These are phyloP conservation scores for Fragaria iinumae DNA, from an alignment of 306 rosid species.

Conservation along the genomic window DNA sequence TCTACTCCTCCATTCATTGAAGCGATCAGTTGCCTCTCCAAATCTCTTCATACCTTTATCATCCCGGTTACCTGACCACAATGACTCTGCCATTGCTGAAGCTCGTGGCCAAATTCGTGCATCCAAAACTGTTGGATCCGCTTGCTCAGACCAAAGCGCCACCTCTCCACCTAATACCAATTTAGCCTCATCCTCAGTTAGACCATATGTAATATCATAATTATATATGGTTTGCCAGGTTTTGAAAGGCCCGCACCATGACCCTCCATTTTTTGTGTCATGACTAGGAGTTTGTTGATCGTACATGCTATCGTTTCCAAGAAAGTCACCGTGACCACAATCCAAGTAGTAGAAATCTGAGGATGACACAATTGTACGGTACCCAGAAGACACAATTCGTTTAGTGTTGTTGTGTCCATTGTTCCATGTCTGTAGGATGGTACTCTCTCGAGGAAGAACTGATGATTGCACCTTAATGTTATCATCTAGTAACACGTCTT, in stretches of 20 bases:
- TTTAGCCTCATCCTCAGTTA: constrained; percentile 64
- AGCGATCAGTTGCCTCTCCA: constrained; percentile 71
- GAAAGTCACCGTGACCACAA: constrained; percentile 77
- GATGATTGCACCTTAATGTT: constrained; percentile 40
- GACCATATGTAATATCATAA: constrained; percentile 64
- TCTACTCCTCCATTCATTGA: constrained; percentile 85
- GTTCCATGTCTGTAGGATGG: constrained; percentile 84
- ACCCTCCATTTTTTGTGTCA: constrained; percentile 48
- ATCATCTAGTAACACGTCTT: constrained; percentile 58
- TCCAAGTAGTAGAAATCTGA: constrained; percentile 75
- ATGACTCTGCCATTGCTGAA: constrained; percentile 71
- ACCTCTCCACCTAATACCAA: constrained; percentile 93
- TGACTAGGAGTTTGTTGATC: constrained; percentile 36
- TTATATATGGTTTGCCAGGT: constrained; percentile 82
- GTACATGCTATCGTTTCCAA: constrained; percentile 58
- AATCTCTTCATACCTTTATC: constrained; percentile 56
- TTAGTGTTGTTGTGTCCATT: constrained; percentile 75
- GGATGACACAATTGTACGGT: constrained; percentile 67
- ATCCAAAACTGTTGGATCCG: constrained; percentile 71
- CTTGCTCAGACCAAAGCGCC: constrained; percentile 85
- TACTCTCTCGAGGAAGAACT: constrained; percentile 57
- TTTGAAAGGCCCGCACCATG: constrained; percentile 91
- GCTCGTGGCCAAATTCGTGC: constrained; percentile 79
- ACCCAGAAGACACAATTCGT: constrained; percentile 65
- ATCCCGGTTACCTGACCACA: constrained; percentile 84